phyloP scores from a whole-genome alignment of 805 yeast species.

The Brettanomyces custersianus region DNA sequence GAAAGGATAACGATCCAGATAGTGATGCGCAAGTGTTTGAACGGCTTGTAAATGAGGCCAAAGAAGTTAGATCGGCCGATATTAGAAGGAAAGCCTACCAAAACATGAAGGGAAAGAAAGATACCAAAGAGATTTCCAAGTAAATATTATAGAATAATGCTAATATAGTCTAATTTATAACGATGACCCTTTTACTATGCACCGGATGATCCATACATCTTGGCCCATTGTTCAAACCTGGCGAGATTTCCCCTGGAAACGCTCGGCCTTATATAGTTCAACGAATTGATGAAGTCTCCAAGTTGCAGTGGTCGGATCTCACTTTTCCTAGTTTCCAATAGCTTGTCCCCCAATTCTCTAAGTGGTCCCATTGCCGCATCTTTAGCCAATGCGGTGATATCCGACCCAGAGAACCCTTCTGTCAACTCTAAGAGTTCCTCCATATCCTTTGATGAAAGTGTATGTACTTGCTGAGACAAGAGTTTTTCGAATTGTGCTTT shows the following conservation, averaged over 20 bases:
- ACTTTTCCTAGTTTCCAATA: conserved; percentile 59
- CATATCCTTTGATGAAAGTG: conserved; percentile 55
- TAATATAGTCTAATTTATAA: neutral
- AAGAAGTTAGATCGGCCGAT: conserved; percentile 21
- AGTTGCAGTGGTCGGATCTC: conserved; percentile 69
- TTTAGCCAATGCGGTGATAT: conserved; percentile 85
- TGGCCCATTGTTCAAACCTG: conserved; percentile 85
- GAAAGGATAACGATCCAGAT: conserved; percentile 63
- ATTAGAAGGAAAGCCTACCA: conserved; percentile 15
- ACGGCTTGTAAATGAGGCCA: conserved; percentile 34
- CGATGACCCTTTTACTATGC: conserved; percentile 30
- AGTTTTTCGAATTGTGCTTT: conserved; percentile 60
- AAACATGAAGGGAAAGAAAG: neutral
- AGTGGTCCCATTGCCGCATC: conserved; percentile 98
- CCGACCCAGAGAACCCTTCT: conserved; percentile 73
- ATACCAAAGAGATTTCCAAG: too few species aligned
- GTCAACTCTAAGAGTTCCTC: conserved; percentile 55
- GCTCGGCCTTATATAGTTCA: conserved; percentile 77
- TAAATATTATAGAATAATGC: neutral
- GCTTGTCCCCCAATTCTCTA: conserved; percentile 78
- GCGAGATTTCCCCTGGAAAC: conserved; percentile 75
- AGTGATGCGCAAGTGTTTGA: conserved; percentile 68
- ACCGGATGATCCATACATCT: conserved; percentile 79
- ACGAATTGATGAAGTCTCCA: conserved; percentile 65
- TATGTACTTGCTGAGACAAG: conserved; percentile 62